Conservation (phyloP, 345 rosid species). For the Moricandia moricandioides region DNA sequence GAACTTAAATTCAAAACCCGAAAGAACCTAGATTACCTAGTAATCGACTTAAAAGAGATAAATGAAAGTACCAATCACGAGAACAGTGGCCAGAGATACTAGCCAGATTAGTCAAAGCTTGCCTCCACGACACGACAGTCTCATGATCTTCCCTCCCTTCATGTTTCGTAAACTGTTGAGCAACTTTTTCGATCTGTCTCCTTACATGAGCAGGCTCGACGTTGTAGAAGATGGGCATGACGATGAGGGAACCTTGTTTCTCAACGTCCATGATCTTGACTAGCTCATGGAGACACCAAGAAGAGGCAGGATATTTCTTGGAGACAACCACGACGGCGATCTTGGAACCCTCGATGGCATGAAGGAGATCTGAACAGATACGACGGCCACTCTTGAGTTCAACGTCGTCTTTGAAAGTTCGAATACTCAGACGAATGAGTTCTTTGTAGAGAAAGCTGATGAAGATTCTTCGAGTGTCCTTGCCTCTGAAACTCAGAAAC, state of each 20-base stretch:
- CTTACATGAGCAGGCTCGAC: slow-evolving; percentile 22
- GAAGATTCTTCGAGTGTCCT: slow-evolving; percentile 1
- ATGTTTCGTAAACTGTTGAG: slow-evolving; percentile 12
- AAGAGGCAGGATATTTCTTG: slow-evolving; percentile 1
- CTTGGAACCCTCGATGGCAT: slow-evolving; percentile 18
- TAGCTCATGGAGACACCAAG: slow-evolving; percentile 28
- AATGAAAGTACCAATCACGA: slow-evolving; percentile 10
- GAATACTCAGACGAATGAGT: background rate
- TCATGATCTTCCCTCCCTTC: slow-evolving; percentile 3
- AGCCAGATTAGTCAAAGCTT: slow-evolving; percentile 2
- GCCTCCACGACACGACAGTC: slow-evolving; percentile 5
- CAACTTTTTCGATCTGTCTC: slow-evolving; percentile 16
- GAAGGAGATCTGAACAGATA: background rate
- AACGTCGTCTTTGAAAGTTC: slow-evolving; percentile 10
- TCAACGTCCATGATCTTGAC: slow-evolving; percentile 14
- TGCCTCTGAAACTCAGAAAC: slow-evolving; percentile 12
- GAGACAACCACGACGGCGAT: slow-evolving; percentile 21
- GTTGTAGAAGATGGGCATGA: slow-evolving; percentile 28
- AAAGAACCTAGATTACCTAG: too few relatives aligned
- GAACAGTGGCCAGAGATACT: slow-evolving; percentile 3
- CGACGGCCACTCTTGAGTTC: slow-evolving; percentile 13
- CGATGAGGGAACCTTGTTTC: background rate
- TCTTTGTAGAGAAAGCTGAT: slow-evolving; percentile 9
- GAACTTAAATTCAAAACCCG: too few relatives aligned
- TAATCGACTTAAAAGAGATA: too few relatives aligned